Evolutionary conservation across 768 basidiomycete genomes (phyloP).

Genomic region (Auricularia sp.): DNA sequence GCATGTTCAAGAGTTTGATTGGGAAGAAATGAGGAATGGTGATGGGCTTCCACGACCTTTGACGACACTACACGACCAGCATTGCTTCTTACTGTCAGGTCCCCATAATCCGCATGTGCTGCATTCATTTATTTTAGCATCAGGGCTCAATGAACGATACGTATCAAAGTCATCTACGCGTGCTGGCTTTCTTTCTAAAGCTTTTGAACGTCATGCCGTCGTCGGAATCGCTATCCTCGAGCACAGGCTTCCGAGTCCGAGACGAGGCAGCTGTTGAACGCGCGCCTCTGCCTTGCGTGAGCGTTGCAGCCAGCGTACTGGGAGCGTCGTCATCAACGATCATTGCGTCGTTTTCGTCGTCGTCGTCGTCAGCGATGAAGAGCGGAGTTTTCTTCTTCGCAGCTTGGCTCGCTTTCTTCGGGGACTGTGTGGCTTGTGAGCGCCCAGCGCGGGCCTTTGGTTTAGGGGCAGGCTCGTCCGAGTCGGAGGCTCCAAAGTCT

Average conservation of each 20-base stretch:
- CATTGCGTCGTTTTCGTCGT: slow-evolving; percentile 16
- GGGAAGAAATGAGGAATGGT: not conserved
- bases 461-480: not conserved
- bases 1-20: not conserved
- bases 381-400: not conserved
- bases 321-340: slow-evolving; percentile 15
- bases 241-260: not conserved
- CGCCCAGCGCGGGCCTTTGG: slow-evolving; percentile 6
- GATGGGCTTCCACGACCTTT: too few species aligned
- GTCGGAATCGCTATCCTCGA: slow-evolving; percentile 55
- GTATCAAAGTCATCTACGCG: too few species aligned
- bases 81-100: slow-evolving; percentile 11
- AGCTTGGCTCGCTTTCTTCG: slow-evolving; percentile 1
- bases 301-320: not conserved
- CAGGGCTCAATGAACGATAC: too few species aligned
- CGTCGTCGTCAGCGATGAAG: slow-evolving; percentile 14
- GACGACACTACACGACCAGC: too few species aligned
- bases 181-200: slow-evolving; percentile 22
- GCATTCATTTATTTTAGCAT: too few species aligned
- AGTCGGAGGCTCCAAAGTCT: not conserved
- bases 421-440: slow-evolving; percentile 10
- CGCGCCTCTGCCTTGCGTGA: not conserved
- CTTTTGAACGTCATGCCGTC: slow-evolving; percentile 64
- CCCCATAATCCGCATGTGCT: too few species aligned
- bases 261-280: not conserved